Evolutionary conservation across 345 rosid genomes (phyloP), one percentile per base, ranked within the genome.

Genomic region (Lepidium sativum): DNA sequence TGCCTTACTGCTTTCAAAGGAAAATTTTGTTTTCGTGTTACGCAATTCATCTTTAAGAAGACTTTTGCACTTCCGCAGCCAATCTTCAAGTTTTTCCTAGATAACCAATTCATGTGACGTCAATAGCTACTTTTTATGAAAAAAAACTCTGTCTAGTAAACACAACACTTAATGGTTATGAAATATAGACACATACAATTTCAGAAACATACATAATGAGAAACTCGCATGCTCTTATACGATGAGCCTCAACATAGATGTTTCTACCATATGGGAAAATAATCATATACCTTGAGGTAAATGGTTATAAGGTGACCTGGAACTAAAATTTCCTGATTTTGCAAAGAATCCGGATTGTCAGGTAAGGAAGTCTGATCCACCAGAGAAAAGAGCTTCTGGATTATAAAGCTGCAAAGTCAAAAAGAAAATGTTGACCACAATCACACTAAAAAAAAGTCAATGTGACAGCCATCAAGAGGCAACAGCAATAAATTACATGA

Each of bases 351-450:
- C 0, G 95, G 88, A 74, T 90, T 94, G 75, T 94, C 99, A 3
- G 83, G 77, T 27, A 75, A 72, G 53, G 99, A 94, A 60, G 96
- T 94, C 80, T 83, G 95, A 81, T 94, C 99, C 14, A 88, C 76
- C 75, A 94, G 82, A 43, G 97, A 94, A 80, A 81, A 94, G 55
- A 94, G 99, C 75, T 94, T 94, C 84, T 94, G 99, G 80, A 86
- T 78, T 81, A 88, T 83, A 79, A 90, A 90, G 75, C 99, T 94
- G 73, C 64, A 55, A 65, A 78, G 29, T 20, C 75, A 60, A 41
- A 74, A 75, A 65, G 63, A 48, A 50, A 75, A 37, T 7, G 40
- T 16, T 51, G 54, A 69, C 52, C 44, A 27, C 32, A 60, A 37
- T 44, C 56, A 71, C 40, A 44, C 18, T 10, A 17, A 60, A 67